Percentiles rank a stretch among this genome's conserved stretches.
These are phyloP conservation scores for Rubroboletus satanas DNA, from an alignment of 768 basidiomycete species.

Conservation along the genomic window DNA sequence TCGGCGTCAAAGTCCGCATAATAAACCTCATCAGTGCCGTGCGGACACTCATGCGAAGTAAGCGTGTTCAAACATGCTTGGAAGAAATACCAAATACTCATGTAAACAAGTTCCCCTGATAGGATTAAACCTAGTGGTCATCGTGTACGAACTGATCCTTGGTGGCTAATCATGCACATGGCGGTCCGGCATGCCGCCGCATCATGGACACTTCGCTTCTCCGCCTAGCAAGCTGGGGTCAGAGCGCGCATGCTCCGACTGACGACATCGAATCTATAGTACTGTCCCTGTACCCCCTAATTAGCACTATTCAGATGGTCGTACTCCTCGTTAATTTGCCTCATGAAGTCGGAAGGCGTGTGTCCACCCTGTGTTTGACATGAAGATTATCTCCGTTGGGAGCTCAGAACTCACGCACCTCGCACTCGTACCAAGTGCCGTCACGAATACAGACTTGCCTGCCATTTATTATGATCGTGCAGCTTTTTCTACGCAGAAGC, in stretches of 20 bases:
- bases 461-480: conserved; percentile 76
- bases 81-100: conserved; percentile 16
- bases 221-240: conserved; percentile 10
- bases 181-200: conserved; percentile 11
- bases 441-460: conserved; percentile 72
- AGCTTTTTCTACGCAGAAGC: conserved; percentile 60
- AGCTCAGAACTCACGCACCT: conserved; percentile 44
- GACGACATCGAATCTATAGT: conserved; percentile 7
- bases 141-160: conserved; percentile 78
- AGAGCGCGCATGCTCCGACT: conserved; percentile 1
- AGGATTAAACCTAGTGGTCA: conserved; percentile 79
- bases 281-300: conserved; percentile 17
- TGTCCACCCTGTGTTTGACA: conserved; percentile 62
- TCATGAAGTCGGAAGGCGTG: conserved; percentile 65
- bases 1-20: conserved; percentile 77
- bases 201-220: conserved; percentile 16
- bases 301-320: conserved; percentile 49
- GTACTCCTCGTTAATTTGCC: conserved; percentile 74
- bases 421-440: conserved; percentile 73
- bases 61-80: conserved; percentile 37
- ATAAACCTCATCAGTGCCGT: conserved; percentile 94
- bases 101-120: conserved; percentile 80
- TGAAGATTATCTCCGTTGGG: conserved; percentile 25
- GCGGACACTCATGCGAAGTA: conserved; percentile 95
- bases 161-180: conserved; percentile 40